phyloP scores from a whole-genome alignment of 2,329 filamentous ascomycete genomes.

The Ramularia endophylla region DNA sequence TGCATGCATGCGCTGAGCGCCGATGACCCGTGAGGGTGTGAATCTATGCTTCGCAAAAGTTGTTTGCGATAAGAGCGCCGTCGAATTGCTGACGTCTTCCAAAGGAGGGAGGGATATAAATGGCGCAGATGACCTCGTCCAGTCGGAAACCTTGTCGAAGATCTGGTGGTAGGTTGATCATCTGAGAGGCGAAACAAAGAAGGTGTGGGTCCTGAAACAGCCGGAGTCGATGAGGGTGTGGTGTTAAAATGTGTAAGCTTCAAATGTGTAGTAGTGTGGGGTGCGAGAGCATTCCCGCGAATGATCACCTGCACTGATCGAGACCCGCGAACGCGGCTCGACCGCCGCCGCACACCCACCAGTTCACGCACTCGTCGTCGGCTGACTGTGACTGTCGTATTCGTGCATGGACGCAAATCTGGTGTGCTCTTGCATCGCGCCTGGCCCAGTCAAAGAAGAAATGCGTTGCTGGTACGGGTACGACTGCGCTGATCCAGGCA shows the following conservation, averaged over 20 bases:
- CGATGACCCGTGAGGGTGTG: slow-evolving; percentile 20
- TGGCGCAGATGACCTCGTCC: slow-evolving; percentile 17
- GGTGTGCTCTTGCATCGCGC: slow-evolving; percentile 23
- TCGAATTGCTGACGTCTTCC: slow-evolving; percentile 11
- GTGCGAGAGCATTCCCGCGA: slow-evolving; percentile 1
- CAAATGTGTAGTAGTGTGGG: slow-evolving; percentile 8
- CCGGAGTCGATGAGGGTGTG: slow-evolving; percentile 15
- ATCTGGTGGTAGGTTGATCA: slow-evolving; percentile 16
- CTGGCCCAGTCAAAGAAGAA: slow-evolving; percentile 24
- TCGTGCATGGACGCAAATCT: slow-evolving; percentile 32
- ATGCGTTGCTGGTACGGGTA: slow-evolving; percentile 26
- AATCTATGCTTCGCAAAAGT: slow-evolving; percentile 18
- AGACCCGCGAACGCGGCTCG: slow-evolving; percentile 15
- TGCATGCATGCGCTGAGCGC: no score
- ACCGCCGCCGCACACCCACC: slow-evolving; percentile 17
- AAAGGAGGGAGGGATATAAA: slow-evolving; percentile 10
- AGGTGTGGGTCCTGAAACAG: slow-evolving; percentile 14
- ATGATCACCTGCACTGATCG: slow-evolving; percentile 6
- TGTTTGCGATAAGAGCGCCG: slow-evolving; percentile 11
- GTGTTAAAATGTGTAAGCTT: slow-evolving; percentile 10
- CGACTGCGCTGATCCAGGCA: slow-evolving; percentile 25
- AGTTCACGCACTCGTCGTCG: slow-evolving; percentile 23
- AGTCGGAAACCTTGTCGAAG: slow-evolving; percentile 11
- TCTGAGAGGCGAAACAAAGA: slow-evolving; percentile 19
- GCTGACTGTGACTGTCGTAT: slow-evolving; percentile 28